Evolutionary conservation across 2,329 filamentous ascomycete species (phyloP).

Genomic region (Amylocarpus encephaloides): DNA sequence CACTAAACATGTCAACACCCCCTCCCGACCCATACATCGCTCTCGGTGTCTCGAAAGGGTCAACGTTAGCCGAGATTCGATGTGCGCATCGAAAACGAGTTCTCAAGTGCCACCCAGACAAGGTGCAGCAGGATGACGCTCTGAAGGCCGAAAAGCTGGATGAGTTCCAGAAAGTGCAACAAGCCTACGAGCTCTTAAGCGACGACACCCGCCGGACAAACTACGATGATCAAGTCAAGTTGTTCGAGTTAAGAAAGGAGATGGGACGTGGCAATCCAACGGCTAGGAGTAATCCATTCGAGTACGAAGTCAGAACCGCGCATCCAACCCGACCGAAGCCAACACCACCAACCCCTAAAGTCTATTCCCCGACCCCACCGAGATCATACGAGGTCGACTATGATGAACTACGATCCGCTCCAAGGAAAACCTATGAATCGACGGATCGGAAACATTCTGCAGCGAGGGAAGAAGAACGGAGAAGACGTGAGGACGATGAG

Average conservation of each 20-base stretch:
- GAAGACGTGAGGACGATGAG: slow-evolving; percentile 30
- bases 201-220: slow-evolving; percentile 65
- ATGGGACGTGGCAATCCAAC: slow-evolving; percentile 36
- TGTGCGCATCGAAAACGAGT: slow-evolving; percentile 78
- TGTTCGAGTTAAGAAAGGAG: slow-evolving; percentile 56
- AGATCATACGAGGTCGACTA: slow-evolving; percentile 37
- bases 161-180: slow-evolving; percentile 87
- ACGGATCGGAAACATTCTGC: slow-evolving; percentile 28
- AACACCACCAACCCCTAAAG: slow-evolving; percentile 31
- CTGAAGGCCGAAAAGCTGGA: slow-evolving; percentile 73
- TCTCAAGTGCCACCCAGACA: slow-evolving; percentile 86
- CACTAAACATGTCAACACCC: slow-evolving; percentile 23
- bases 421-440: slow-evolving; percentile 42
- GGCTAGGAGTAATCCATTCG: slow-evolving; percentile 39
- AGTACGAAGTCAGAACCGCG: slow-evolving; percentile 40
- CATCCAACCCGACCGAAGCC: slow-evolving; percentile 38
- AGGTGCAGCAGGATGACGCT: slow-evolving; percentile 63
- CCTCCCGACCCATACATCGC: slow-evolving; percentile 67
- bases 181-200: slow-evolving; percentile 85
- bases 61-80: slow-evolving; percentile 65
- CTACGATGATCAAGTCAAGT: slow-evolving; percentile 70
- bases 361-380: slow-evolving; percentile 23
- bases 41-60: slow-evolving; percentile 67
- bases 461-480: slow-evolving; percentile 30
- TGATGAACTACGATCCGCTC: slow-evolving; percentile 18